A percentile compares a stretch with the other conserved stretches of the same genome.
phyloP scores from a whole-genome alignment of 345 rosid genomes.

The Brassica incana region DNA sequence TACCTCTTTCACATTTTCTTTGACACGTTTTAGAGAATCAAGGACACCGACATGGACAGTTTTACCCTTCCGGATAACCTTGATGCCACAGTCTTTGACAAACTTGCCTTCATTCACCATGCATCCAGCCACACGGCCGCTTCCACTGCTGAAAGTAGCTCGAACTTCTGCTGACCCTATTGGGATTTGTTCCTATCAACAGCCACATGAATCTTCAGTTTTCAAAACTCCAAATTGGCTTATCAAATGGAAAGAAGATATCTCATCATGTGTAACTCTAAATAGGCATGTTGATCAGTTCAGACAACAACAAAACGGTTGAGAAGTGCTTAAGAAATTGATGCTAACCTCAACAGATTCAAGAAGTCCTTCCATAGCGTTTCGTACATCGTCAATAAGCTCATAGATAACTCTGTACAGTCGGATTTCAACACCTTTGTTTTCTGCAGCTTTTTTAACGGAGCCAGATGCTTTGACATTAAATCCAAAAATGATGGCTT shows the following conservation, averaged over 20 bases:
- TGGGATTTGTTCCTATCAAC: conserved; percentile 68
- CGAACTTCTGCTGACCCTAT: conserved; percentile 91
- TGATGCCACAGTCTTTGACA: conserved; percentile 82
- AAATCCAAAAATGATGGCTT: conserved; percentile 85
- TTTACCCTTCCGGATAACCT: conserved; percentile 67
- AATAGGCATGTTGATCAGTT: conserved; percentile 12
- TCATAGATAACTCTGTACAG: conserved; percentile 89
- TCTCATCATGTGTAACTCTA: conserved; percentile 2
- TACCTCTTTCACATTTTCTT: conserved; percentile 96
- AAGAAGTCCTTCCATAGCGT: conserved; percentile 98
- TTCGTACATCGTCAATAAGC: conserved; percentile 86
- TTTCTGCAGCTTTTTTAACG: conserved; percentile 81
- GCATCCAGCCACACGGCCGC: conserved; percentile 98
- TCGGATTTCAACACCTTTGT: conserved; percentile 91
- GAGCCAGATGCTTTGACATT: conserved; percentile 78
- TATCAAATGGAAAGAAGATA: conserved; percentile 7
- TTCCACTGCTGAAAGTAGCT: conserved; percentile 92
- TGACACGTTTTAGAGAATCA: conserved; percentile 86
- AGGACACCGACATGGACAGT: conserved; percentile 66
- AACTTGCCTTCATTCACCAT: conserved; percentile 90
- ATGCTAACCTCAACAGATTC: conserved; percentile 78
- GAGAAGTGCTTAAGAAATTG: conserved; percentile 8
- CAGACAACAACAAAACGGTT: conserved; percentile 4
- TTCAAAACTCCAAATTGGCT: conserved; percentile 22
- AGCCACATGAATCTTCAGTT: conserved; percentile 38